Conservation (phyloP, 2,329 filamentous ascomycete genomes). For the Ceratocystis papillata region DNA sequence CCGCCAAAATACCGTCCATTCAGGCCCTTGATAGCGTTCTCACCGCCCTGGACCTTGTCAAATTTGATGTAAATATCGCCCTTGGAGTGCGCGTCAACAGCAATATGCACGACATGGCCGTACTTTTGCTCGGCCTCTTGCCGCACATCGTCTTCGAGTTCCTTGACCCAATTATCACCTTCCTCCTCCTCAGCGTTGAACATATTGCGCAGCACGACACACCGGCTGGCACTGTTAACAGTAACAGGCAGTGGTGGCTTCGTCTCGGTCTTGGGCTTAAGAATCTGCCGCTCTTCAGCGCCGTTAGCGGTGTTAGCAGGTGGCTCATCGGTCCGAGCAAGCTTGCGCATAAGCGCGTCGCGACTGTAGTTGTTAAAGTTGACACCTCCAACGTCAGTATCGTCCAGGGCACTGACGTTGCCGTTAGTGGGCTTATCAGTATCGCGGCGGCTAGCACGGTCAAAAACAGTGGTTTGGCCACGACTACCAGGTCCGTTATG, state of each 20-base stretch:
- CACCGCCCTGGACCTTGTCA: constrained; percentile 84
- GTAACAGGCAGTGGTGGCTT: constrained; percentile 72
- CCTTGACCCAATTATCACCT: constrained; percentile 80
- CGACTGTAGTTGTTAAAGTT: constrained; percentile 99
- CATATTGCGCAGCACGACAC: constrained; percentile 89
- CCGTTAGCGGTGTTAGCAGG: constrained; percentile 39
- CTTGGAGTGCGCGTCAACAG: constrained; percentile 82
- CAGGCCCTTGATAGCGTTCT: constrained; percentile 94
- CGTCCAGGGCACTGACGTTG: constrained; percentile 78
- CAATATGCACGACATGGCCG: constrained; percentile 94
- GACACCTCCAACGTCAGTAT: constrained; percentile 93
- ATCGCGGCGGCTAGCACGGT: constrained; percentile 84
- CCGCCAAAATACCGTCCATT: constrained; percentile 95
- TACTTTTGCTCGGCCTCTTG: constrained; percentile 91
- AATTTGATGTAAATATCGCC: constrained; percentile 99
- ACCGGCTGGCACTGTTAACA: constrained; percentile 85
- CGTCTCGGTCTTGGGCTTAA: constrained; percentile 67
- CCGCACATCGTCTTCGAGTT: constrained; percentile 87
- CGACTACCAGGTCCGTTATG: constrained; percentile 86
- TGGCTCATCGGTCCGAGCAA: constrained; percentile 86
- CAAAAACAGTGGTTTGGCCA: constrained; percentile 57
- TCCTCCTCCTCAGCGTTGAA: constrained; percentile 87
- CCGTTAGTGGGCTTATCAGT: constrained; percentile 65
- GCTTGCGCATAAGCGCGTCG: constrained; percentile 96
- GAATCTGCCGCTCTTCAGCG: constrained; percentile 58